Evolutionary conservation across 768 basidiomycete genomes (phyloP).

Genomic region (Russula dissimulans): DNA sequence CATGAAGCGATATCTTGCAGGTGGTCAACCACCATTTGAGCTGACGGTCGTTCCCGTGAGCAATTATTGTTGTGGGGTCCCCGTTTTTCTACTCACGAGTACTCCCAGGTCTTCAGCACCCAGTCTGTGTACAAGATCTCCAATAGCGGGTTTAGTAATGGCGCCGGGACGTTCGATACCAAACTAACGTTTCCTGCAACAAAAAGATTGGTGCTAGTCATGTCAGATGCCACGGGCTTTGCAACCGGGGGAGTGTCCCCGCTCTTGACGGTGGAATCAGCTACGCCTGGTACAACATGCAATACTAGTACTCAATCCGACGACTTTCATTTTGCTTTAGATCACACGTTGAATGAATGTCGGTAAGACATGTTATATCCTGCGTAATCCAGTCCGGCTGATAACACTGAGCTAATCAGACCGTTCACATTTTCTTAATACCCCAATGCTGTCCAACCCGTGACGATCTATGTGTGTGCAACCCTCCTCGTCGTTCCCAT

Average conservation of each 20-base stretch:
- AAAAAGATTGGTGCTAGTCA: conserved; percentile 42
- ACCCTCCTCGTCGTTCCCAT: background rate
- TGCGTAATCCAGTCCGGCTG: too few relatives aligned
- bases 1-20: background rate
- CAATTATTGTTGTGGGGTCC: too few relatives aligned
- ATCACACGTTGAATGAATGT: conserved; percentile 55
- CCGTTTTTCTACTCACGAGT: background rate
- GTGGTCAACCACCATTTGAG: conserved; percentile 10
- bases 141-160: conserved; percentile 41
- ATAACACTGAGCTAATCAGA: too few relatives aligned
- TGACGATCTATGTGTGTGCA: conserved; percentile 42
- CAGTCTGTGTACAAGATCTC: conserved; percentile 48
- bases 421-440: too few relatives aligned
- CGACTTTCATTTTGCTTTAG: too few relatives aligned
- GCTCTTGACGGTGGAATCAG: conserved; percentile 28
- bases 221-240: conserved; percentile 68
- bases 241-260: conserved; percentile 38
- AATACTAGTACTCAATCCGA: too few relatives aligned
- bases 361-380: conserved; percentile 31
- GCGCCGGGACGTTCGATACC: conserved; percentile 41
- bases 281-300: too few relatives aligned
- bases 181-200: conserved; percentile 35
- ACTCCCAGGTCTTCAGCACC: conserved; percentile 24
- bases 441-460: too few relatives aligned
- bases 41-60: conserved; percentile 3